Evolutionary conservation across 1,139 yeast species (phyloP), one percentile per base, ranked within the genome.

Genomic region (Eremothecium coryli): DNA sequence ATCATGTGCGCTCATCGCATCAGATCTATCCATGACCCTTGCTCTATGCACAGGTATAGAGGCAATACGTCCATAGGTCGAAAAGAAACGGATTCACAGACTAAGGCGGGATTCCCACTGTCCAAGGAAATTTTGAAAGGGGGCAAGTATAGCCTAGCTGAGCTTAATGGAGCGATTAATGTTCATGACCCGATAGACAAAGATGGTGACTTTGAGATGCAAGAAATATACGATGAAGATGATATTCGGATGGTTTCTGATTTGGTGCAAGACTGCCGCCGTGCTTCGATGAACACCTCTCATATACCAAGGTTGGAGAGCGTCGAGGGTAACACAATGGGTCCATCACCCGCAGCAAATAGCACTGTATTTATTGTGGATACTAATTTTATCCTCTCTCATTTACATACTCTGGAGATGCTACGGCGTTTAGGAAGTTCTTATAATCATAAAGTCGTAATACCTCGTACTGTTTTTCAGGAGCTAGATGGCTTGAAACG

Each of bases 401-500:
- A 82, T 53, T 57, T 82, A 33, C 54, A 64, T 17, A 58, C 81
- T 1, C 44, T 84, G 4, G 71, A 76, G 33, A 67, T 64, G 1
- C 52, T 85, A 23, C 56, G 66, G 6, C 45, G 46, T 2, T 37
- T 69, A 3, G 70, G 71, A 4, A 38, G 43, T 0, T 41, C 57
- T 12, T 76, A 64, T 46, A 62, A 68, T 11, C 69, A 75, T 27
- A 54, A 59, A 21, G 61, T 86, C 1, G 64, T 86, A 0, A 62
- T 88, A 1, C 97, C 96, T 0, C 62, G 64, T 11, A 71, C 76
- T 1, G 93, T 81, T 2, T 62, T 84, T 24, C 66, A 64, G 30
- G 97, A 88, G 53, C 64, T 88, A 17, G 96, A 88, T 56, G 90
- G 88, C 0, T 62, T 86, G 38, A 86, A 86, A 51, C 60, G 54